phyloP scores from a whole-genome alignment of 257 asterid genomes.

The Echites panduratus region DNA sequence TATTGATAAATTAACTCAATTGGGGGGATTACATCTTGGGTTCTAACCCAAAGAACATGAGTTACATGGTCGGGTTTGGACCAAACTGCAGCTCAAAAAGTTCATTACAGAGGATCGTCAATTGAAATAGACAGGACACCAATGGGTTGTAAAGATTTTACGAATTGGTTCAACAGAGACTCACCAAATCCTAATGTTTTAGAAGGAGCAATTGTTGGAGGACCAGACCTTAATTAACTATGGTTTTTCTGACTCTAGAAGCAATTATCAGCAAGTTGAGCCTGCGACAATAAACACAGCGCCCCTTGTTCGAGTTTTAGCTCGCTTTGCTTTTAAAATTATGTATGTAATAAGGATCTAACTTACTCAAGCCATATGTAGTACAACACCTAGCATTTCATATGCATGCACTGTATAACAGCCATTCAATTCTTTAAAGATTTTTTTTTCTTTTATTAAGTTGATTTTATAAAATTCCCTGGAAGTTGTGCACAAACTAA shows the following conservation, averaged over 20 bases:
- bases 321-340: slow-evolving; percentile 25
- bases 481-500: too few species aligned
- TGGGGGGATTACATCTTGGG: slow-evolving; percentile 64
- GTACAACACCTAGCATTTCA: too few species aligned
- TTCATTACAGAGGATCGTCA: slow-evolving; percentile 64
- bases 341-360: too few species aligned
- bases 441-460: too few species aligned
- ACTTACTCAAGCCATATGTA: too few species aligned
- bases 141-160: slow-evolving; percentile 42
- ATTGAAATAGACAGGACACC: slow-evolving; percentile 20
- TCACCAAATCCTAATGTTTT: slow-evolving; percentile 53
- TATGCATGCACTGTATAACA: too few species aligned
- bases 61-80: slow-evolving; percentile 74
- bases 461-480: too few species aligned
- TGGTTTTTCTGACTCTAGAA: slow-evolving; percentile 28
- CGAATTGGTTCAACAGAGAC: slow-evolving; percentile 32
- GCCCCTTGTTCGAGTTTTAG: slow-evolving; percentile 59
- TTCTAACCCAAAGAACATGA: slow-evolving; percentile 36
- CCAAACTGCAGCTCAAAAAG: slow-evolving; percentile 37
- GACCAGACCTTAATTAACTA: slow-evolving; percentile 48
- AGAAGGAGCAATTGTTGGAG: slow-evolving; percentile 63
- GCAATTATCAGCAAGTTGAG: slow-evolving; percentile 47
- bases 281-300: slow-evolving; percentile 48
- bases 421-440: too few species aligned
- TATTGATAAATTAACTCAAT: too few species aligned